These are phyloP conservation scores for Boletus huronensis DNA, from an alignment of 768 basidiomycete species.

Conservation along the genomic window DNA sequence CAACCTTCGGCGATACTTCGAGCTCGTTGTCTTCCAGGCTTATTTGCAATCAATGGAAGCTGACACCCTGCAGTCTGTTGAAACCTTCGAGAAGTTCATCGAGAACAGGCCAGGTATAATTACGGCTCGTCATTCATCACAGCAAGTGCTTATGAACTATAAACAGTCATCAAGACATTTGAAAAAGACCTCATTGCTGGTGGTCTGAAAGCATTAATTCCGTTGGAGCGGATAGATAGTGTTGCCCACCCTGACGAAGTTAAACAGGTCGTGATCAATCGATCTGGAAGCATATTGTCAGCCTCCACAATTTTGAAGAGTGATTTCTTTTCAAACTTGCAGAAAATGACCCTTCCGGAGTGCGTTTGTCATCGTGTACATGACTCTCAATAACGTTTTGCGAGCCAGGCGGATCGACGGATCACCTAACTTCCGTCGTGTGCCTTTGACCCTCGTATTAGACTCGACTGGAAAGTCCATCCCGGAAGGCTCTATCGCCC, in stretches of 20 bases:
- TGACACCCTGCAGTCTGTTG: conserved; percentile 72
- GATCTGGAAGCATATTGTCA: conserved; percentile 82
- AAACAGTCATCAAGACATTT: conserved; percentile 87
- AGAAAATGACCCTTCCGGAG: conserved; percentile 97
- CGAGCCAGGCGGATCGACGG: conserved; percentile 77
- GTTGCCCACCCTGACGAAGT: conserved; percentile 91
- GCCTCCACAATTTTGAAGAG: conserved; percentile 93
- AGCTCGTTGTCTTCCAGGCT: conserved; percentile 84
- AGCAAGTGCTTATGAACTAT: neutral
- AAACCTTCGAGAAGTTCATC: conserved; percentile 79
- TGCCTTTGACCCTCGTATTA: conserved; percentile 57
- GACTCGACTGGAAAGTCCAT: conserved; percentile 24
- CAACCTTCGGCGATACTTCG: conserved; percentile 81
- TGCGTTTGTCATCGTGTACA: conserved; percentile 34
- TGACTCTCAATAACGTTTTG: conserved; percentile 3
- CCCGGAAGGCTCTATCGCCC: conserved; percentile 32
- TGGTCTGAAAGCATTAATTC: conserved; percentile 75
- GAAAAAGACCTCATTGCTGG: conserved; percentile 83
- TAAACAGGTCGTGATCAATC: conserved; percentile 75
- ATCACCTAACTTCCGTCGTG: conserved; percentile 86
- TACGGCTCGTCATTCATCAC: neutral
- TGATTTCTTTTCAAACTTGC: conserved; percentile 89
- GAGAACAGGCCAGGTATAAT: conserved; percentile 74
- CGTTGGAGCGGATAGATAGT: conserved; percentile 72
- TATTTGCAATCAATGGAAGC: conserved; percentile 80